Percentiles rank a stretch among this genome's conserved stretches.
phyloP scores from a whole-genome alignment of 768 basidiomycete genomes.

The Bullera alba region DNA sequence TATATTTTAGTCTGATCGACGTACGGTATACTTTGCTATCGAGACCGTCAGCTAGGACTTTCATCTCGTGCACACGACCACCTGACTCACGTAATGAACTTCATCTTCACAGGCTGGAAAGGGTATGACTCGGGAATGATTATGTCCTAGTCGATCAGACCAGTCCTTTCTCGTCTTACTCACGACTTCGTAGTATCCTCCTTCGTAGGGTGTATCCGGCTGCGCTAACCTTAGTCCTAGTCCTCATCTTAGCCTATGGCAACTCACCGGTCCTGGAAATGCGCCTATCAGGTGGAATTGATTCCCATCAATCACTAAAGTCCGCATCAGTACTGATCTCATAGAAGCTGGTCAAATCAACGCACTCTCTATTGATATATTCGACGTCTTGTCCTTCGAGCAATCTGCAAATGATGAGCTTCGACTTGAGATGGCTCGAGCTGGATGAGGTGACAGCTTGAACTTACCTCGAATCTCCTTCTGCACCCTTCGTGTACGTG shows the following conservation, averaged over 20 bases:
- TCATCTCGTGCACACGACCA: neutral
- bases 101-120: constrained; percentile 89
- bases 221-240: constrained; percentile 1
- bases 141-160: constrained; percentile 62
- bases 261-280: constrained; percentile 69
- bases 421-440: neutral
- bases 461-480: constrained; percentile 77
- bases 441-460: neutral
- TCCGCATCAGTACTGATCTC: neutral
- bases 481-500: constrained; percentile 78
- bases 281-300: constrained; percentile 87
- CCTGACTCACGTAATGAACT: constrained; percentile 67
- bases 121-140: constrained; percentile 70
- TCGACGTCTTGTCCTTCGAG: constrained; percentile 85
- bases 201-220: constrained; percentile 83
- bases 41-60: neutral
- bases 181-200: constrained; percentile 85
- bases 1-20: neutral
- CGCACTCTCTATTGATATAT: constrained; percentile 65
- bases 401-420: constrained; percentile 13
- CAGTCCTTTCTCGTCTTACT: constrained; percentile 45
- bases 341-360: no score
- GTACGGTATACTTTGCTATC: constrained; percentile 64
- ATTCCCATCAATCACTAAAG: constrained; percentile 73
- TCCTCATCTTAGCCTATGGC: neutral